Evolutionary conservation across 768 basidiomycete genomes (phyloP).

Genomic region (Leccinellum rugosiceps): DNA sequence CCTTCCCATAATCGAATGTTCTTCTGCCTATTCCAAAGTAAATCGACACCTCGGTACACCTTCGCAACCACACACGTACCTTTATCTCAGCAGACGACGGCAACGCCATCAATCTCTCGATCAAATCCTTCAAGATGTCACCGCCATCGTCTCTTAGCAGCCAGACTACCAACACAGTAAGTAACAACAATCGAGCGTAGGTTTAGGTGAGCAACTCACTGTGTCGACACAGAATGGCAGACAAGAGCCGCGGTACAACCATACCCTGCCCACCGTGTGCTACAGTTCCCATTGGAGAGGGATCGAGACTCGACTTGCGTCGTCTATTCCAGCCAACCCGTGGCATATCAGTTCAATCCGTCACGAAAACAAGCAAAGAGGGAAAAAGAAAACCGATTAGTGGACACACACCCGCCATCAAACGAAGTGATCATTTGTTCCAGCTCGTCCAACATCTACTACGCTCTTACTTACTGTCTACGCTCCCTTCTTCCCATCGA

Average conservation of each 20-base stretch:
- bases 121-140: slow-evolving; percentile 48
- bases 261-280: slow-evolving; percentile 40
- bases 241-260: slow-evolving; percentile 58
- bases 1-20: slow-evolving; percentile 70
- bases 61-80: slow-evolving; percentile 34
- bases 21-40: slow-evolving; percentile 56
- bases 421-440: slow-evolving; percentile 51
- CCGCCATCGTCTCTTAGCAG: slow-evolving; percentile 55
- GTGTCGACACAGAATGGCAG: slow-evolving; percentile 60
- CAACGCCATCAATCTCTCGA: slow-evolving; percentile 56
- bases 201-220: slow-evolving; percentile 42
- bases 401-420: slow-evolving; percentile 46
- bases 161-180: slow-evolving; percentile 48
- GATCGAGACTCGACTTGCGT: slow-evolving; percentile 42
- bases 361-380: not conserved
- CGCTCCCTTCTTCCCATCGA: too few species aligned
- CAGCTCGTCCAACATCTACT: slow-evolving; percentile 58
- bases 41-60: not conserved
- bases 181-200: slow-evolving; percentile 3
- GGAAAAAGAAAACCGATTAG: not conserved
- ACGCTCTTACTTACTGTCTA: too few species aligned
- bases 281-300: slow-evolving; percentile 19
- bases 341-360: not conserved
- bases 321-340: slow-evolving; percentile 28
- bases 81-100: slow-evolving; percentile 57